Percentiles rank a stretch among this genome's conserved stretches.
Evolutionary conservation across 352 stramenopile species (phyloP).

Genomic region (Pythium guiyangense): DNA sequence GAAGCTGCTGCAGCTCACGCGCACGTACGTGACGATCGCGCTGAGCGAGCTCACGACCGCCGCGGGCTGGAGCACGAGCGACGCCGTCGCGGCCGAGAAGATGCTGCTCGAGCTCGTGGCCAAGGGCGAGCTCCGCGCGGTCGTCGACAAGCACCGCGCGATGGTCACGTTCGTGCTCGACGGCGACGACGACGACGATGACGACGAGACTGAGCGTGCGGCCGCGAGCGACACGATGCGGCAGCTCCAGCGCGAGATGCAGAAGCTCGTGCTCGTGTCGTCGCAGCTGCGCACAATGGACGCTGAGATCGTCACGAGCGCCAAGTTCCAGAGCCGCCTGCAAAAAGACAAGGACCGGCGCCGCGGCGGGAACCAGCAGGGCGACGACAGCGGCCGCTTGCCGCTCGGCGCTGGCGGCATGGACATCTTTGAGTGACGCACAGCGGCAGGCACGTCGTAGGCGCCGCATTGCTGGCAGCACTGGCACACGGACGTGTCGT

Average conservation of each 20-base stretch:
- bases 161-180: conserved; percentile 79
- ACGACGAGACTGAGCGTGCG: conserved; percentile 26
- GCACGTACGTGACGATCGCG: conserved; percentile 76
- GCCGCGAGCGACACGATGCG: conserved; percentile 30
- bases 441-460: no score
- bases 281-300: conserved; percentile 73
- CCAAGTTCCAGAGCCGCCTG: conserved; percentile 70
- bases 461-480: no score
- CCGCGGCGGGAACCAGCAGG: conserved; percentile 39
- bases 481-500: no score
- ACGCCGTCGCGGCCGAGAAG: conserved; percentile 38
- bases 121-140: conserved; percentile 46
- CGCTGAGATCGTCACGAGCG: conserved; percentile 73
- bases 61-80: conserved; percentile 33
- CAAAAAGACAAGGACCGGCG: conserved; percentile 79
- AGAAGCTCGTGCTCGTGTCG: conserved; percentile 63
- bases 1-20: conserved; percentile 70
- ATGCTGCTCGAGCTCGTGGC: conserved; percentile 57
- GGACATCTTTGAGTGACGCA: conserved; percentile 46
- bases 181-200: conserved; percentile 42
- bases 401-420: conserved; percentile 34
- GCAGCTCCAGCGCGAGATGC: conserved; percentile 65
- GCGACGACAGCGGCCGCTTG: conserved; percentile 26
- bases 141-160: conserved; percentile 72
- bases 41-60: conserved; percentile 51